These are phyloP conservation scores for Clavariopsis aquatica DNA, from an alignment of 495 filamentous ascomycete species.

Conservation along the genomic window DNA sequence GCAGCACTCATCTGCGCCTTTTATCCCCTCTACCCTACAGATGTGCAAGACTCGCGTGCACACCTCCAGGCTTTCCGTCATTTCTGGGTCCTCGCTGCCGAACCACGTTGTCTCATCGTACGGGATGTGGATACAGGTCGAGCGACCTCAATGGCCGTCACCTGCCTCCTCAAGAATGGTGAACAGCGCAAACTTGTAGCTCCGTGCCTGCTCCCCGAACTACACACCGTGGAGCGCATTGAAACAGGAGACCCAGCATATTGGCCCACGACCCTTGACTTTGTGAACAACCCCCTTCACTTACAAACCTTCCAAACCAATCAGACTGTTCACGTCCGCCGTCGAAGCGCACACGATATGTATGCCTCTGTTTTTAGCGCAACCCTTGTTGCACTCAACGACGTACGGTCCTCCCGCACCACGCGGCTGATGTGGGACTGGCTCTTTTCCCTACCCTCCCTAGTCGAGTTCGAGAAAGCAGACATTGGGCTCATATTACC, in stretches of 20 bases:
- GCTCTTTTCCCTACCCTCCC: slow-evolving; percentile 67
- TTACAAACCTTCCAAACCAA: slow-evolving; percentile 70
- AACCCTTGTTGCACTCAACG: slow-evolving; percentile 54
- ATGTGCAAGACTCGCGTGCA: slow-evolving; percentile 86
- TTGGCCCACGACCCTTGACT: slow-evolving; percentile 84
- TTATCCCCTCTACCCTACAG: slow-evolving; percentile 87
- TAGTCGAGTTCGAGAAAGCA: slow-evolving; percentile 68
- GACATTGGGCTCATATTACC: slow-evolving; percentile 76
- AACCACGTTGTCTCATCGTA: slow-evolving; percentile 81
- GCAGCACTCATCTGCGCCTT: slow-evolving; percentile 87
- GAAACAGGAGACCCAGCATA: slow-evolving; percentile 69
- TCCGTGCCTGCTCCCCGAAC: slow-evolving; percentile 85
- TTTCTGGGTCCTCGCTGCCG: slow-evolving; percentile 93
- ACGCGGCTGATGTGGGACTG: slow-evolving; percentile 62
- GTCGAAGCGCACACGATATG: slow-evolving; percentile 68
- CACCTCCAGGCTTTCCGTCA: slow-evolving; percentile 97
- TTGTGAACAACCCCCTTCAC: slow-evolving; percentile 63
- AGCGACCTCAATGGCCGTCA: slow-evolving; percentile 73
- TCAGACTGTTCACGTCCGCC: slow-evolving; percentile 78
- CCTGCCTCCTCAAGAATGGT: slow-evolving; percentile 55
- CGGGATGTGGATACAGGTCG: slow-evolving; percentile 81
- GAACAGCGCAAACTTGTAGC: slow-evolving; percentile 36
- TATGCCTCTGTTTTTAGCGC: slow-evolving; percentile 72
- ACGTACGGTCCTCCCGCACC: slow-evolving; percentile 35
- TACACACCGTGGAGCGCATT: slow-evolving; percentile 66